Evolutionary conservation across 768 basidiomycete genomes (phyloP), one percentile per base, ranked within the genome.

Genomic region (Suillus alpinus): DNA sequence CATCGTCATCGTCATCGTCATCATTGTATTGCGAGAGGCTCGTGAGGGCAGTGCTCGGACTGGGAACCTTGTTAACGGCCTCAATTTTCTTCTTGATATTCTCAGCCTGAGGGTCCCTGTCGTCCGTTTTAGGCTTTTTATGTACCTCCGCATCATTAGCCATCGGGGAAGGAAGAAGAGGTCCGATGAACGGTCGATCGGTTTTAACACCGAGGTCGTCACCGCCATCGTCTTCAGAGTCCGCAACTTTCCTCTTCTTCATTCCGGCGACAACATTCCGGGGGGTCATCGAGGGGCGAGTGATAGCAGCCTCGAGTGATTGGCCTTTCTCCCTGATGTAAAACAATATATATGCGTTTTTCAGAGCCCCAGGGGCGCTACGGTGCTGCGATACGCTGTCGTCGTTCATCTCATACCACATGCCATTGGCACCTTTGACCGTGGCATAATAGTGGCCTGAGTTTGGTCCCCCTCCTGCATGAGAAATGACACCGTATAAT

Each of bases 391-490:
- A 75, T 26, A 95, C 89, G 50, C 78, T 78, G 32, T 95, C 93
- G 70, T 99, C 97, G 76, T 99, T 96, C 88, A 95, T 95, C 76
- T 94, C 88, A 76, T 83, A 87, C 95, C 95, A 99, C 39, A 76
- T 76, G 12, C 86, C 88, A 37, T 83, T 77, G 39, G 79, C 81
- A 43, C 85, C 81, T 71, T 87, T 92, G 68, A 97, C 86, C 67
- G 85, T 88, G 18, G 95, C 89, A 65, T 86, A 94, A 75, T 99
- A 99, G 74, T 99, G 97, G 4, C 97, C 97, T 2, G 92, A 95
- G 69, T 97, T 92, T 14, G 95, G 94, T 6, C 95, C 94, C 44
- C 86, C 81, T 57, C 97, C 97, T 12, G 91, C 92, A 72, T 99
- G 97, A 65, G 87, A 94, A 58, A 98, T 92, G 62, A 98, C 86